These are phyloP conservation scores for Vachellia collinsii DNA, from an alignment of 306 rosid species.

Conservation along the genomic window DNA sequence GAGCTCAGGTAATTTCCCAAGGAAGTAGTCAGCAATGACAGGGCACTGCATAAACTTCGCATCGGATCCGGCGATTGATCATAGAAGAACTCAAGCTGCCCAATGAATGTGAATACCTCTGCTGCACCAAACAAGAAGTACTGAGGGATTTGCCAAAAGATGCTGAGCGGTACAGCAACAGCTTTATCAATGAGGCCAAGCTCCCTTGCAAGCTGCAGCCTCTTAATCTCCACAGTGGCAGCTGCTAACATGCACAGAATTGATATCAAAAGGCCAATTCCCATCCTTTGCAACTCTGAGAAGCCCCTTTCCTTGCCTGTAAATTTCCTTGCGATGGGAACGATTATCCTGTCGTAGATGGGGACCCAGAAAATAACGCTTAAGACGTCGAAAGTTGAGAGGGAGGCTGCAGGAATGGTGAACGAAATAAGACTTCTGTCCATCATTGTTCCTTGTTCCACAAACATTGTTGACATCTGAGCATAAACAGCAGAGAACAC, in stretches of 20 bases:
- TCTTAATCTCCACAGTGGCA: constrained; percentile 73
- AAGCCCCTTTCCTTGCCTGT: constrained; percentile 90
- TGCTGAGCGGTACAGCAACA: constrained; percentile 69
- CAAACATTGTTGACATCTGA: constrained; percentile 94
- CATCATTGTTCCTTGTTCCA: constrained; percentile 92
- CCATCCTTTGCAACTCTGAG: constrained; percentile 94
- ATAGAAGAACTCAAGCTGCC: constrained; percentile 94
- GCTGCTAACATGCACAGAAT: constrained; percentile 90
- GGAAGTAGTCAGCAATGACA: constrained; percentile 76
- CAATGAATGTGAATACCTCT: constrained; percentile 78
- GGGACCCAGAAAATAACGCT: constrained; percentile 97
- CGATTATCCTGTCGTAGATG: constrained; percentile 72
- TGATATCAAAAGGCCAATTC: constrained; percentile 83
- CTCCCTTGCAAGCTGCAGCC: constrained; percentile 73
- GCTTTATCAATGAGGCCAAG: constrained; percentile 59
- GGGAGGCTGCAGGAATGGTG: constrained; percentile 87
- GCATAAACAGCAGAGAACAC: constrained; percentile 89
- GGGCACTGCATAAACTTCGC: constrained; percentile 92
- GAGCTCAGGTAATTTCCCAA: constrained; percentile 89
- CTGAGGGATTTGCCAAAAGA: constrained; percentile 87
- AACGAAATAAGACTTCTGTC: constrained; percentile 76
- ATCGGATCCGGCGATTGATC: constrained; percentile 96
- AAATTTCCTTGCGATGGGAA: constrained; percentile 77
- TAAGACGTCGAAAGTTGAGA: constrained; percentile 74
- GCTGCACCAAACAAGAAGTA: constrained; percentile 90